A percentile compares a stretch with the other conserved stretches of the same genome.
Evolutionary conservation across 306 rosid genomes (phyloP).

Genomic region (Trifolium subterraneum): DNA sequence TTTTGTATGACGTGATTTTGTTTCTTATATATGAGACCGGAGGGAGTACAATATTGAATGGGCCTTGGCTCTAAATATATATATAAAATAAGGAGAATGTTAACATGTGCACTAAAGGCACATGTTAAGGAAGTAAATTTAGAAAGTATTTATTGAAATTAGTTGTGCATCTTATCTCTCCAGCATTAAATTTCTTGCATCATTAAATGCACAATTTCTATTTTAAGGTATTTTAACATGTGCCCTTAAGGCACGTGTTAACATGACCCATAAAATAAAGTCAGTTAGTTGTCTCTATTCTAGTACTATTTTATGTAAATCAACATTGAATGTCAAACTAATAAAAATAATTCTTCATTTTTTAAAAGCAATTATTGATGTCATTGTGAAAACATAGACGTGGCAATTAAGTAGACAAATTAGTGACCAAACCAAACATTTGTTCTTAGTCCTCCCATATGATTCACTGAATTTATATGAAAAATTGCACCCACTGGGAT

Average conservation of each 20-base stretch:
- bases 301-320: background rate
- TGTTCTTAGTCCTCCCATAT: background rate
- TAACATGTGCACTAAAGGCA: no score
- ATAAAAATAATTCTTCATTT: no score
- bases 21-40: no score
- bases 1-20: background rate
- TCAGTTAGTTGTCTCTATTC: background rate
- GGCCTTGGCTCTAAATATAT: background rate
- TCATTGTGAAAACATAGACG: background rate
- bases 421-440: conserved; percentile 29
- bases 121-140: no score
- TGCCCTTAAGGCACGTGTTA: no score
- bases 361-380: background rate
- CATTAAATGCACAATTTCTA: no score
- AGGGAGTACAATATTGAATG: background rate
- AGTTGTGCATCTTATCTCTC: no score
- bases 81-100: no score
- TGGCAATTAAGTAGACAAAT: background rate
- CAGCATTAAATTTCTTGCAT: no score
- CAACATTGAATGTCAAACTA: background rate
- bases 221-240: no score
- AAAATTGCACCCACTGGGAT: conserved; percentile 1
- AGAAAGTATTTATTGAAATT: no score
- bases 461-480: background rate
- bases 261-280: no score